phyloP scores from a whole-genome alignment of 768 basidiomycete species.

The Psilocybe cyanescens region DNA sequence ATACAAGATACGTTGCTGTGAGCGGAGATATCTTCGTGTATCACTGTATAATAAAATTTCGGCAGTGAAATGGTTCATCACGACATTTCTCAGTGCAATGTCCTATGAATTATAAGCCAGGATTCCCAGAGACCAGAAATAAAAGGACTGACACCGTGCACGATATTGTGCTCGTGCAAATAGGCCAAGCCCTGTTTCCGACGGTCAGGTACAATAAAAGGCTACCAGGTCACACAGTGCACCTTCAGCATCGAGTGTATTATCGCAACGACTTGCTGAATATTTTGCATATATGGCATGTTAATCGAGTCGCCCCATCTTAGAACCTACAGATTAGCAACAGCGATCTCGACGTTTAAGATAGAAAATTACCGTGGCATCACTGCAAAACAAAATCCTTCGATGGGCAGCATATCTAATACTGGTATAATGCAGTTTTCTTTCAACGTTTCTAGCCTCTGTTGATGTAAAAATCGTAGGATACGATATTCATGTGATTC shows the following conservation, averaged over 20 bases:
- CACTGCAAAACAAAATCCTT: constrained; percentile 28
- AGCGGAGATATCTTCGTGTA: constrained; percentile 8
- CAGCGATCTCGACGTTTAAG: neutral
- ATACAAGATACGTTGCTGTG: constrained; percentile 9
- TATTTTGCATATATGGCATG: neutral
- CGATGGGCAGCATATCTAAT: constrained; percentile 27
- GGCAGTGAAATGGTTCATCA: constrained; percentile 19
- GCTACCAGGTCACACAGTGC: neutral
- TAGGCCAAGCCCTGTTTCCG: constrained; percentile 17
- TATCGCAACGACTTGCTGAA: constrained; percentile 14
- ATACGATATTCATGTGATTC: constrained; percentile 27
- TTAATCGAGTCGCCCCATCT: constrained; percentile 16
- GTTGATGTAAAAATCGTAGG: constrained; percentile 19
- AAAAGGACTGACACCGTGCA: constrained; percentile 17
- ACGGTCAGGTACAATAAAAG: neutral
- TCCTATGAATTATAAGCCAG: constrained; percentile 2
- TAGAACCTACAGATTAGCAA: neutral
- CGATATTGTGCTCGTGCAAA: constrained; percentile 24
- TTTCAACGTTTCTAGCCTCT: constrained; percentile 3
- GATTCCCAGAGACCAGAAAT: neutral
- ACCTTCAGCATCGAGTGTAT: constrained; percentile 21
- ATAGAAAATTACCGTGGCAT: constrained; percentile 28
- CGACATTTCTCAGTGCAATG: constrained; percentile 17
- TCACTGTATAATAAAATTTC: neutral
- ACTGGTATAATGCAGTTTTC: constrained; percentile 26